Base-by-base conservation (phyloP, 306 rosid genomes). In the Fragaria ananassa region DNA sequence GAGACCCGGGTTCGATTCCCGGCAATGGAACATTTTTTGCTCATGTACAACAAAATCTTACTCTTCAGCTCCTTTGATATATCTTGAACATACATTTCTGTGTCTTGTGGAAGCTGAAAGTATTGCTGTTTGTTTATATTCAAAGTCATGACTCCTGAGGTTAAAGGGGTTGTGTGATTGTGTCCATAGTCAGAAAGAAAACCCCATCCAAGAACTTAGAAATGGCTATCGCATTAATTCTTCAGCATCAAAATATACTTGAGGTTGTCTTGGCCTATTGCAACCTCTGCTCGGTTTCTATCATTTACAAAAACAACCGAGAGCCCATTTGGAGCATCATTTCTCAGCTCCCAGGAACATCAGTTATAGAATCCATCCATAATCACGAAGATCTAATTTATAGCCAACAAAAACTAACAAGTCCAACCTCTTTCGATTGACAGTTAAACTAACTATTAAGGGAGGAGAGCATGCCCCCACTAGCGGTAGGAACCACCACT, bases 1-100 rank as follows among this genome's bases (percentile, higher is more conserved):
- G 88, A 85, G 97, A 90, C 94, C 97, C 90, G 97, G 97, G 96
- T 94, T 91, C 96, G 91, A 90, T 91, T 91, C 93, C 91, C 96
- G 91, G 97, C 97, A 90, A 81, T 72, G 89, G 93, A 91, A 92
- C 0, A 0, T 49, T 15, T 50, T 47, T 13, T 0, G 14, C 1
- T 45, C 13, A 10, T 10, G 13, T 2, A 10, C 14, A 10, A 45
- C 49, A 45, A 10, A 10, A 45, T 41, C 44, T 41, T 8, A 2
- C 11, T 42, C 46, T 7, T 4, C 7, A 5, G 8, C 44, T 5
- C 9, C 9, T 5, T 23, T 23, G 25, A 23, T 8, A 42, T 8
- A 8, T 1, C 46, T 42, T 42, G 11, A 8, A 8, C 11, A 42
- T 8, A 23, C 25, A 23, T 23, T 0, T 46, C 6, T 45, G 13